phyloP scores from a whole-genome alignment of 2,329 filamentous ascomycete species.

The Aureobasidium sp. region DNA sequence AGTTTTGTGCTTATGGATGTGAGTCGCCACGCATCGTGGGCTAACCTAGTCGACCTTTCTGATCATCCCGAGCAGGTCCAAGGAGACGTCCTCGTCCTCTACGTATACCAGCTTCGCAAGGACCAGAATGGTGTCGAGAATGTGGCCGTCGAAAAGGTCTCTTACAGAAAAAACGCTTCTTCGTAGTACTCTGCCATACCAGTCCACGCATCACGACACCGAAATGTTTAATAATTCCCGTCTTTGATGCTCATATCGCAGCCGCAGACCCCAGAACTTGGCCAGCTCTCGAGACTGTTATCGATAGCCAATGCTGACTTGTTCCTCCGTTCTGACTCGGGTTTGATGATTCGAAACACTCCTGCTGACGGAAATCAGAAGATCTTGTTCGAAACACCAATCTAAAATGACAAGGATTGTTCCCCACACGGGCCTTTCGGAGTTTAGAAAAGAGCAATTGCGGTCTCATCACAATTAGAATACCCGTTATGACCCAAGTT shows the following conservation, averaged over 20 bases:
- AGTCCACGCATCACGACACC: background rate
- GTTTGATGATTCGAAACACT: background rate
- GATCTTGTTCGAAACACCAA: background rate
- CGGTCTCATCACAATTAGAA: background rate
- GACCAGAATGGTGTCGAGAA: constrained; percentile 47
- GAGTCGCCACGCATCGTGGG: constrained; percentile 37
- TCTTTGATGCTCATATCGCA: no score
- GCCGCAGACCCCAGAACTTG: background rate
- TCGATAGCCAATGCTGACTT: background rate
- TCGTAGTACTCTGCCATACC: background rate
- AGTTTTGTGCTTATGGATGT: constrained; percentile 99
- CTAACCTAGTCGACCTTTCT: constrained; percentile 13
- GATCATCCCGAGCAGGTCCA: constrained; percentile 58
- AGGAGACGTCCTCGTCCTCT: constrained; percentile 89
- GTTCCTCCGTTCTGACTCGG: background rate
- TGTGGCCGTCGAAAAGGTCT: constrained; percentile 51
- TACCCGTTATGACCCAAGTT: no score
- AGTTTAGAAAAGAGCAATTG: background rate
- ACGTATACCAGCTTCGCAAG: constrained; percentile 66
- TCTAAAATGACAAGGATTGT: background rate
- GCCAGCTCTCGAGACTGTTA: background rate
- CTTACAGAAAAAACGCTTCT: constrained; percentile 40
- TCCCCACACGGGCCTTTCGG: constrained; percentile 2
- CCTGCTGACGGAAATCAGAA: constrained; percentile 1
- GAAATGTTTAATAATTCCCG: constrained; percentile 1